Evolutionary conservation across 805 yeast genomes (phyloP).

Genomic region (Ogataea dorogensis): DNA sequence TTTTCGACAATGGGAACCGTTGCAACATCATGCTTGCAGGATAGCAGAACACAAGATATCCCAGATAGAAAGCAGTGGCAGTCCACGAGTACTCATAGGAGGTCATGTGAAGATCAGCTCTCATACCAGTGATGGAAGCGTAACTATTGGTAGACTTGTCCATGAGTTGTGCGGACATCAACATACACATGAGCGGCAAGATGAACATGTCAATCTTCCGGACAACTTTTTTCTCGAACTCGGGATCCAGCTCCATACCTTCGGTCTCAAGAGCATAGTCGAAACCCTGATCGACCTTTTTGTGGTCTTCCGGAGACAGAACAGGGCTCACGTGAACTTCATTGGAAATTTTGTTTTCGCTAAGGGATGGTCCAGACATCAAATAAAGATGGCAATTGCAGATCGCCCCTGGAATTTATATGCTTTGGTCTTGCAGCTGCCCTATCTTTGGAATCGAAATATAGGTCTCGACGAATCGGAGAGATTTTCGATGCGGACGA

Average conservation of each 20-base stretch:
- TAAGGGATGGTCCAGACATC: too few species aligned
- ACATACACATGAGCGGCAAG: slow-evolving; percentile 37
- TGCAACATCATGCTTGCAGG: slow-evolving; percentile 47
- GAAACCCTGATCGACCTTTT: slow-evolving; percentile 42
- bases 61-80: slow-evolving; percentile 45
- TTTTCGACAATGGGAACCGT: slow-evolving; percentile 51
- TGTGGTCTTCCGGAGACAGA: slow-evolving; percentile 11
- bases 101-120: slow-evolving; percentile 35
- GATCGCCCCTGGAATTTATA: too few species aligned
- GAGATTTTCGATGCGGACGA: too few species aligned
- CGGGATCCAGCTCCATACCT: slow-evolving; percentile 22
- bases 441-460: too few species aligned
- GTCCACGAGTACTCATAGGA: slow-evolving; percentile 42
- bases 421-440: too few species aligned
- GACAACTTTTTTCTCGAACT: slow-evolving; percentile 32
- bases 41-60: slow-evolving; percentile 45
- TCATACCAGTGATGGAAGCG: slow-evolving; percentile 39
- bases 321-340: slow-evolving; percentile 2
- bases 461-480: too few species aligned
- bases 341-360: too few species aligned
- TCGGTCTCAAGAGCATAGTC: slow-evolving; percentile 30
- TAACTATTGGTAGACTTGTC: slow-evolving; percentile 39
- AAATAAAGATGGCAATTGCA: too few species aligned
- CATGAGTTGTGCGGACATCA: slow-evolving; percentile 41
- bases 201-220: slow-evolving; percentile 39